Evolutionary conservation across 2,329 filamentous ascomycete genomes (phyloP).

Genomic region (Fusarium mundagurra): DNA sequence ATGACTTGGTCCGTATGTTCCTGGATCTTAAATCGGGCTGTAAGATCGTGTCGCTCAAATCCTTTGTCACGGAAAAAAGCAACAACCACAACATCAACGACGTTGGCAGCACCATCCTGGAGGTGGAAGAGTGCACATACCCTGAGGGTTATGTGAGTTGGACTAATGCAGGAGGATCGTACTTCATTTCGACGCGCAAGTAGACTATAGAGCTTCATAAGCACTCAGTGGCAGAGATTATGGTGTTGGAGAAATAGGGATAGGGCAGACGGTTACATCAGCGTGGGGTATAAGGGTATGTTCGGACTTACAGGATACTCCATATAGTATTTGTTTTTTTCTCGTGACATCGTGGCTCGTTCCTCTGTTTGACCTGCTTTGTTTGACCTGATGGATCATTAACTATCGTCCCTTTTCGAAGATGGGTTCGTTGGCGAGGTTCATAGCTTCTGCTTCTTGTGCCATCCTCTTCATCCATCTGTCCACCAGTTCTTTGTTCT

Average conservation of each 20-base stretch:
- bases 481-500: constrained; percentile 90
- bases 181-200: constrained; percentile 88
- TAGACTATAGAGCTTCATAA: constrained; percentile 48
- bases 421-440: constrained; percentile 67
- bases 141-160: constrained; percentile 86
- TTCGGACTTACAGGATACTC: constrained; percentile 47
- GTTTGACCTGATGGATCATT: neutral
- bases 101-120: constrained; percentile 82
- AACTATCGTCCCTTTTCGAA: constrained; percentile 44
- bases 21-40: constrained; percentile 91
- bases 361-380: constrained; percentile 3
- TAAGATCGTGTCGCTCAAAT: constrained; percentile 90
- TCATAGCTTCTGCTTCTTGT: constrained; percentile 88
- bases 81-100: constrained; percentile 80
- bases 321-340: constrained; percentile 44
- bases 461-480: constrained; percentile 92
- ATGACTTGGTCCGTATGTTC: constrained; percentile 86
- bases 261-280: constrained; percentile 24
- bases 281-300: constrained; percentile 34
- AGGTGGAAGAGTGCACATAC: constrained; percentile 72
- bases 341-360: constrained; percentile 20
- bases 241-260: constrained; percentile 33
- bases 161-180: constrained; percentile 84
- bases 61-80: constrained; percentile 85
- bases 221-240: constrained; percentile 36